phyloP scores from a whole-genome alignment of 139 green algal genomes.

The Raphidocelis subcapitata region DNA sequence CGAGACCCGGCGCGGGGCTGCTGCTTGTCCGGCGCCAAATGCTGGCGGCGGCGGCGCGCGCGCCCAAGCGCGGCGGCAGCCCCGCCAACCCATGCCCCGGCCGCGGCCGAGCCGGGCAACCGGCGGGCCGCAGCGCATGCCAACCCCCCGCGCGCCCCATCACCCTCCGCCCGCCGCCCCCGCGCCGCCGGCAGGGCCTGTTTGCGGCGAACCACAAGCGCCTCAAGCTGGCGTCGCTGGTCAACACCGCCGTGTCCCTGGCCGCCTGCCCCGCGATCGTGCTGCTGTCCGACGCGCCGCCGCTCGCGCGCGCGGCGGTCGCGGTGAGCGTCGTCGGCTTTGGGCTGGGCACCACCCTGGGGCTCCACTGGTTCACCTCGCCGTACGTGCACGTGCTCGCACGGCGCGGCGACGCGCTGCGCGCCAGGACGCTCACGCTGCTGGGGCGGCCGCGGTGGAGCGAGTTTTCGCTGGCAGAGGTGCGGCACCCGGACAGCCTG shows the following conservation, averaged over 20 bases:
- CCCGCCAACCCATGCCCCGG: too few species aligned
- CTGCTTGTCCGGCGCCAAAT: too few species aligned
- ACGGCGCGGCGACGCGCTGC: not conserved
- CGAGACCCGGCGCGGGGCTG: too few species aligned
- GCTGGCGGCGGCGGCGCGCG: too few species aligned
- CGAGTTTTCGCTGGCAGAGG: not conserved
- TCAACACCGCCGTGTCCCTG: conserved; percentile 24
- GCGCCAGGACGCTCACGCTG: conserved; percentile 3
- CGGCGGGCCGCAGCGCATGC: too few species aligned
- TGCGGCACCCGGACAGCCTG: conserved; percentile 1
- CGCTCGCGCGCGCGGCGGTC: conserved; percentile 16
- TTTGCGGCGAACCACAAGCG: too few species aligned
- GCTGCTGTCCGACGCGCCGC: conserved; percentile 8
- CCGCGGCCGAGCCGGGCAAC: too few species aligned
- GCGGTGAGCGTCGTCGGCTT: conserved; percentile 12
- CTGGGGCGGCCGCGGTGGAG: conserved; percentile 2
- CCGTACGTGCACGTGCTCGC: conserved; percentile 25
- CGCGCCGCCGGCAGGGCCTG: too few species aligned
- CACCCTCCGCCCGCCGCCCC: too few species aligned
- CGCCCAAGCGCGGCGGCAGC: too few species aligned
- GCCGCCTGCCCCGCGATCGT: conserved; percentile 17
- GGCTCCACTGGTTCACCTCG: conserved; percentile 30
- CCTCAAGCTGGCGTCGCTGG: conserved; percentile 15
- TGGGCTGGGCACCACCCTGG: conserved; percentile 19
- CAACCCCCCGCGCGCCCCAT: too few species aligned